Evolutionary conservation across 192 early-diverging fungal species (phyloP).

Genomic region (Coemansia sp.): DNA sequence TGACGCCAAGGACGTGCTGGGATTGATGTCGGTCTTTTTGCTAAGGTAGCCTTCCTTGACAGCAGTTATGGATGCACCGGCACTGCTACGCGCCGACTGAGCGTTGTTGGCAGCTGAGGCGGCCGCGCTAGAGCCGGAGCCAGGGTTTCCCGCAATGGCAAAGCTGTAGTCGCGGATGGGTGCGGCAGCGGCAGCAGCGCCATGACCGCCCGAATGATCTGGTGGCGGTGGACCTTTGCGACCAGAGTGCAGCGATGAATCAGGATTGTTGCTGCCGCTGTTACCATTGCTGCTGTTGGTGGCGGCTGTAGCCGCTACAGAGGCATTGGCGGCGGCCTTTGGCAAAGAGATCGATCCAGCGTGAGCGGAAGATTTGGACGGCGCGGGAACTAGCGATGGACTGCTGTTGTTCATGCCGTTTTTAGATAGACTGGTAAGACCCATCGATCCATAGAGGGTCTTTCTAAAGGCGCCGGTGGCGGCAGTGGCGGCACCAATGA

Average conservation of each 20-base stretch:
- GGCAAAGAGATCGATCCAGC: slow-evolving; percentile 10
- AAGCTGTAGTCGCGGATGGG: slow-evolving; percentile 54
- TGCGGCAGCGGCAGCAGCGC: background rate
- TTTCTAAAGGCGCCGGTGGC: slow-evolving; percentile 29
- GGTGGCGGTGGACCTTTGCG: slow-evolving; percentile 48
- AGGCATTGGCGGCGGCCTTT: background rate
- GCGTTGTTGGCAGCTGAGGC: background rate
- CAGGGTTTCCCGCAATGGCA: slow-evolving; percentile 38
- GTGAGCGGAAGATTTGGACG: slow-evolving; percentile 1
- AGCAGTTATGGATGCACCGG: slow-evolving; percentile 27
- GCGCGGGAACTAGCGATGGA: slow-evolving; percentile 24
- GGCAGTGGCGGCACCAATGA: slow-evolving; percentile 17
- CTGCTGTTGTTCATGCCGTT: slow-evolving; percentile 43
- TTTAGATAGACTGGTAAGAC: slow-evolving; percentile 31
- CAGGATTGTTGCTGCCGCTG: background rate
- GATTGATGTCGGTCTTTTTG: slow-evolving; percentile 73
- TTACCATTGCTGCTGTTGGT: background rate
- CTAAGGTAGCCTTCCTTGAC: slow-evolving; percentile 70
- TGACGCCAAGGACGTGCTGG: slow-evolving; percentile 61
- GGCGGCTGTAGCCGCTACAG: background rate
- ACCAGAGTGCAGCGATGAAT: background rate
- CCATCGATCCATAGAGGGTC: slow-evolving; percentile 50
- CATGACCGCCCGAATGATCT: background rate
- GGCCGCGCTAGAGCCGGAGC: slow-evolving; percentile 12
- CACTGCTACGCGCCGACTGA: slow-evolving; percentile 48